These are phyloP conservation scores for Debaryomyces prosopidis DNA, from an alignment of 805 yeast genomes.

Conservation along the genomic window DNA sequence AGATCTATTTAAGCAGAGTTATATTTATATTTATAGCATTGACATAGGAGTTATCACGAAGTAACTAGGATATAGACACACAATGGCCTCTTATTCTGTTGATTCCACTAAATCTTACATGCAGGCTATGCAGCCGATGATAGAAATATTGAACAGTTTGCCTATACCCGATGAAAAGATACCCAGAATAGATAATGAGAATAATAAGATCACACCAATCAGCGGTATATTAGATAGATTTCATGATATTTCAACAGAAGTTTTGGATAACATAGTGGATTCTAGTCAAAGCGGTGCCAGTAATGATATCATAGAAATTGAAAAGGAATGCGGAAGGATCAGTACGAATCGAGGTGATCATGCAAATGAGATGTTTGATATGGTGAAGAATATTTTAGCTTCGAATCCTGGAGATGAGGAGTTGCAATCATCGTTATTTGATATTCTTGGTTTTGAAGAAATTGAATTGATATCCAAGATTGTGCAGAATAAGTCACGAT, in stretches of 20 bases:
- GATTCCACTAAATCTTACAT: constrained; percentile 72
- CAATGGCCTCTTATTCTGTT: constrained; percentile 45
- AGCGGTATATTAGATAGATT: constrained; percentile 37
- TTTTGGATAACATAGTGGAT: constrained; percentile 20
- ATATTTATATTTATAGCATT: too few relatives aligned
- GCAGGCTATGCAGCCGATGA: constrained; percentile 76
- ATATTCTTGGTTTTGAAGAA: constrained; percentile 82
- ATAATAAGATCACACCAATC: constrained; percentile 23
- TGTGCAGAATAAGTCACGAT: constrained; percentile 43
- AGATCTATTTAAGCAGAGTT: too few relatives aligned
- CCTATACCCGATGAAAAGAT: constrained; percentile 18
- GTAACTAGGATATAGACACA: too few relatives aligned
- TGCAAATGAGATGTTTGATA: constrained; percentile 24
- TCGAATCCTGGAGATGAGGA: constrained; percentile 51
- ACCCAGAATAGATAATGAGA: constrained; percentile 42
- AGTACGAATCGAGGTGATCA: constrained; percentile 32
- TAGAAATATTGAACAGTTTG: constrained; percentile 44
- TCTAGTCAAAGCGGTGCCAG: constrained; percentile 12
- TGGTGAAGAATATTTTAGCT: constrained; percentile 31
- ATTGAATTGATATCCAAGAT: constrained; percentile 74
- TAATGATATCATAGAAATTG: constrained; percentile 21
- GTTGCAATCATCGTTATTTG: constrained; percentile 72
- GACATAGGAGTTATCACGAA: too few relatives aligned
- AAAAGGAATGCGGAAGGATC: constrained; percentile 31
- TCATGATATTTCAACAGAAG: constrained; percentile 35